A percentile compares a stretch with the other conserved stretches of the same genome.
Evolutionary conservation across 371 early-diverging fungal species (phyloP).

Genomic region (Coemansia sp.): DNA sequence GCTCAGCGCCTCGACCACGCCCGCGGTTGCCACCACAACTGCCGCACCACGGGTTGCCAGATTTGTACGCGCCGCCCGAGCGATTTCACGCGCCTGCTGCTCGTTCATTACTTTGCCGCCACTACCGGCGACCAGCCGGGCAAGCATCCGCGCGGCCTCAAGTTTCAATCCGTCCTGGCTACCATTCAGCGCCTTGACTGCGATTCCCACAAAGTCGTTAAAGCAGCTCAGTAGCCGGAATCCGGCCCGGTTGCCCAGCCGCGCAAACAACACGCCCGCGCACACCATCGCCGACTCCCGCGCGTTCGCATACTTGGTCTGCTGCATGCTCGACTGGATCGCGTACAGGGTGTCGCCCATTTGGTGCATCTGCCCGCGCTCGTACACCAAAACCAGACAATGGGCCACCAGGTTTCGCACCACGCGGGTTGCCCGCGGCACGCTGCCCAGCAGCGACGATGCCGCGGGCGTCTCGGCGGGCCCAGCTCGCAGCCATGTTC

Average conservation of each 20-base stretch:
- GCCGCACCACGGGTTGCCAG: slow-evolving; percentile 74
- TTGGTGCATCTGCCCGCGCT: slow-evolving; percentile 31
- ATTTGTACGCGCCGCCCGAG: slow-evolving; percentile 67
- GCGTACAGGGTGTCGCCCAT: slow-evolving; percentile 38
- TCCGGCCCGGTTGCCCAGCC: slow-evolving; percentile 62
- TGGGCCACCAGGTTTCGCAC: slow-evolving; percentile 36
- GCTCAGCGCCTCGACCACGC: slow-evolving; percentile 28
- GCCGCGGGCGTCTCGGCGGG: neutral
- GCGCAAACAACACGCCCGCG: slow-evolving; percentile 66
- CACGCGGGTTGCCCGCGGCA: slow-evolving; percentile 34
- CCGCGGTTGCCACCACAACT: slow-evolving; percentile 60
- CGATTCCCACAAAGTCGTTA: slow-evolving; percentile 70
- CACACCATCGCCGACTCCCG: slow-evolving; percentile 73
- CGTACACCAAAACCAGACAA: slow-evolving; percentile 31
- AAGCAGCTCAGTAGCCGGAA: slow-evolving; percentile 56
- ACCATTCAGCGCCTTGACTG: slow-evolving; percentile 63
- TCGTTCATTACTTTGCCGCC: slow-evolving; percentile 74
- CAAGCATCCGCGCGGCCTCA: slow-evolving; percentile 72
- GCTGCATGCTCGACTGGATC: slow-evolving; percentile 23
- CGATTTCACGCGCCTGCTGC: slow-evolving; percentile 68
- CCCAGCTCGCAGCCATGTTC: slow-evolving; percentile 1
- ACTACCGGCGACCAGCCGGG: slow-evolving; percentile 70
- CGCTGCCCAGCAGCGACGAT: slow-evolving; percentile 2
- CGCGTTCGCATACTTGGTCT: slow-evolving; percentile 47
- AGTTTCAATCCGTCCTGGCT: slow-evolving; percentile 60